These are phyloP conservation scores for Chamaenerion angustifolium DNA, from an alignment of 345 rosid genomes.

Conservation along the genomic window DNA sequence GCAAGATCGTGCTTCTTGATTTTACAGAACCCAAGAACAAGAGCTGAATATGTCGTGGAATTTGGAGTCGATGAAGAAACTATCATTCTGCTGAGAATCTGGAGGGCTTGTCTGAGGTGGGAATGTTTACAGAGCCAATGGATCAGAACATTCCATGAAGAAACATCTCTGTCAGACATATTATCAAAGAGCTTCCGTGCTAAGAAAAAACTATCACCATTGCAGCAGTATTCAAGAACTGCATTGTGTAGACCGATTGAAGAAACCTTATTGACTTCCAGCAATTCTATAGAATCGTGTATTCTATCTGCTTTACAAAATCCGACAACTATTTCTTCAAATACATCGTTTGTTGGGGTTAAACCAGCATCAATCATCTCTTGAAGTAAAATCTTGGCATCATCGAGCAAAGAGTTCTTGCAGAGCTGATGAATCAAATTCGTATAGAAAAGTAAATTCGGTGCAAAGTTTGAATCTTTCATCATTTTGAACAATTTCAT, in stretches of 20 bases:
- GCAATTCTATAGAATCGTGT: slow-evolving; percentile 19
- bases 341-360: slow-evolving; percentile 10
- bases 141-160: slow-evolving; percentile 38
- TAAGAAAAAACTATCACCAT: slow-evolving; percentile 18
- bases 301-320: slow-evolving; percentile 23
- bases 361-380: slow-evolving; percentile 23
- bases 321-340: slow-evolving; percentile 25
- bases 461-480: slow-evolving; percentile 20
- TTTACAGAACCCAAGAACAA: slow-evolving; percentile 30
- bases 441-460: slow-evolving; percentile 15
- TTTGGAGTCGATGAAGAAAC: slow-evolving; percentile 21
- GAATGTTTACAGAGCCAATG: slow-evolving; percentile 32
- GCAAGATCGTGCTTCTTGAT: slow-evolving; percentile 20
- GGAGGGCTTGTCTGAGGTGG: slow-evolving; percentile 20
- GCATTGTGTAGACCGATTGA: slow-evolving; percentile 28
- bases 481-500: slow-evolving; percentile 26
- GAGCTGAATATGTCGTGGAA: slow-evolving; percentile 28
- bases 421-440: slow-evolving; percentile 26
- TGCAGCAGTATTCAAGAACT: slow-evolving; percentile 32
- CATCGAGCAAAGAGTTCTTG: slow-evolving; percentile 23
- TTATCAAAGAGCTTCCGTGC: slow-evolving; percentile 25
- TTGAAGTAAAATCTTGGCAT: slow-evolving; percentile 22
- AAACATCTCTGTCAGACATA: slow-evolving; percentile 22
- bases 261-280: slow-evolving; percentile 24
- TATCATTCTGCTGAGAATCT: slow-evolving; percentile 37